phyloP scores from a whole-genome alignment of 2,329 filamentous ascomycete genomes.

The Aureobasidium uvarum region DNA sequence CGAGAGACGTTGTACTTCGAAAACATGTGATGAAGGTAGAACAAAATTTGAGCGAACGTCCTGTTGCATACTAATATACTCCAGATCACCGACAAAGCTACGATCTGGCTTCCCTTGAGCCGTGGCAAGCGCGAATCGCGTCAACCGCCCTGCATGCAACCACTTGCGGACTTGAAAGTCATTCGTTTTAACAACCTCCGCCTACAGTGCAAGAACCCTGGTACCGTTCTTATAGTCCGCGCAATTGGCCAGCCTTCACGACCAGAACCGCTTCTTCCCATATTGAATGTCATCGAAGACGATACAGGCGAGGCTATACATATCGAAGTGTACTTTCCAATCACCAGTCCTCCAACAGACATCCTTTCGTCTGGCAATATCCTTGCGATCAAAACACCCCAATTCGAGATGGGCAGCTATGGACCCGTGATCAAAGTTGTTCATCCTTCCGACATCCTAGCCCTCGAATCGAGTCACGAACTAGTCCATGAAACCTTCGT shows the following conservation, averaged over 20 bases:
- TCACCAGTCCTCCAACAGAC: background rate
- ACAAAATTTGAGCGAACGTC: no score
- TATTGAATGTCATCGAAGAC: background rate
- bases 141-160: background rate
- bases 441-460: background rate
- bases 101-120: background rate
- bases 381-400: background rate
- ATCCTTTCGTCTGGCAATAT: background rate
- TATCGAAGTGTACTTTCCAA: background rate
- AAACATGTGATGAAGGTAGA: no score
- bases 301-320: background rate
- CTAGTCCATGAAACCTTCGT: background rate
- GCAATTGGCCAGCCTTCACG: background rate
- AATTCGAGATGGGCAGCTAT: background rate
- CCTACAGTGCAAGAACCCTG: background rate
- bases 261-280: background rate
- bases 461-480: background rate
- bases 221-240: background rate
- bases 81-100: background rate
- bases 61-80: background rate
- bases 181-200: background rate
- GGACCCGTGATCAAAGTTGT: background rate
- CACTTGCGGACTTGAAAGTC: background rate
- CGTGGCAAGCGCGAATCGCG: background rate
- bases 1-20: no score